Percentiles rank a stretch among this genome's conserved stretches.
These are phyloP conservation scores for Penicillium pancosmium DNA, from an alignment of 495 filamentous ascomycete genomes.

Conservation along the genomic window DNA sequence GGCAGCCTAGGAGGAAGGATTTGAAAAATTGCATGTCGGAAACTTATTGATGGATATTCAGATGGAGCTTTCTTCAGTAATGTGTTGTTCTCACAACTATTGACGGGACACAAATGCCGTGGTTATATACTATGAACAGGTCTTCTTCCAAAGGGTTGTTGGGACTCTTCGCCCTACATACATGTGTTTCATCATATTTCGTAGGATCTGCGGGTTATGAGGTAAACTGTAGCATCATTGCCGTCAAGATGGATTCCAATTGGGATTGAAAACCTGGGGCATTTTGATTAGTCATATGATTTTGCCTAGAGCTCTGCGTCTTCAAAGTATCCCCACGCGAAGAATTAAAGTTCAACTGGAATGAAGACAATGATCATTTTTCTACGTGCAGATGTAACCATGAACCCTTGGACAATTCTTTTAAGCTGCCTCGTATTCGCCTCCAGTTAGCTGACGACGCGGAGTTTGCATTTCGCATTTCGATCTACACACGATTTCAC, in stretches of 20 bases:
- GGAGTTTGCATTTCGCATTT: not conserved
- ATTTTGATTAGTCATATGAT: not conserved
- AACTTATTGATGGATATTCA: not conserved
- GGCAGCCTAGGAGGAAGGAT: not conserved
- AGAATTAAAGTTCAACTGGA: not conserved
- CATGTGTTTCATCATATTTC: not conserved
- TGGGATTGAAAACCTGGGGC: not conserved
- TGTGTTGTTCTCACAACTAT: not conserved
- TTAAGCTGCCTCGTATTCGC: not conserved
- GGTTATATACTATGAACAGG: not conserved
- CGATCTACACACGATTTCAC: not conserved
- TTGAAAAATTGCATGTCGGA: not conserved
- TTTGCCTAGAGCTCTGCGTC: not conserved
- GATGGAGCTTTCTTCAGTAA: not conserved
- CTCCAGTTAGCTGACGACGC: not conserved
- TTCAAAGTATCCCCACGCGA: not conserved
- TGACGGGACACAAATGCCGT: not conserved
- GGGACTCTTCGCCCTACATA: not conserved
- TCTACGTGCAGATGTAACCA: not conserved
- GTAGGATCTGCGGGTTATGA: not conserved
- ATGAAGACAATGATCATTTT: not conserved
- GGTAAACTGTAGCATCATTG: not conserved
- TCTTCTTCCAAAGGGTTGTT: too few relatives aligned
- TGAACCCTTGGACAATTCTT: not conserved
- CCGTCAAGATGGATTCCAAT: not conserved